Evolutionary conservation across 345 rosid genomes (phyloP).

Genomic region (Noccaea bulbosa): DNA sequence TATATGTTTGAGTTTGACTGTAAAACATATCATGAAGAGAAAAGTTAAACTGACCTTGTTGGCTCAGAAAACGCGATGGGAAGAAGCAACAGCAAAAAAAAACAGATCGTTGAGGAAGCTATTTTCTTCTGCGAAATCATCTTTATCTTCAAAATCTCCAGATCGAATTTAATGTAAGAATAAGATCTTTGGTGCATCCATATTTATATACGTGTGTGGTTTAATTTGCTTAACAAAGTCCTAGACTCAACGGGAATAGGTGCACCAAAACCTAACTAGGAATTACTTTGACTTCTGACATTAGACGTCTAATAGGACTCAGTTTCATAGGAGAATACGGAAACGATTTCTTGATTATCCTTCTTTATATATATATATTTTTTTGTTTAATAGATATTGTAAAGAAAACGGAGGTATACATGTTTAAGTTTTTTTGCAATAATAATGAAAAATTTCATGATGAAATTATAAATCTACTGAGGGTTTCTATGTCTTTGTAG

Average conservation of each 20-base stretch:
- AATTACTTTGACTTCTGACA: constrained; percentile 32
- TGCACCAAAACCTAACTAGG: constrained; percentile 41
- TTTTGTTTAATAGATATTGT: not conserved
- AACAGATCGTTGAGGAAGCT: constrained; percentile 21
- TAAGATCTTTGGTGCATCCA: constrained; percentile 1
- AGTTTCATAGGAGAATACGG: constrained; percentile 6
- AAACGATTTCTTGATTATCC: constrained; percentile 1
- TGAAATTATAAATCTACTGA: not conserved
- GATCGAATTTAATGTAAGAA: constrained; percentile 20
- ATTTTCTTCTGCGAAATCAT: constrained; percentile 26
- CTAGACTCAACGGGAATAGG: constrained; percentile 36
- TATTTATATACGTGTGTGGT: constrained; percentile 24
- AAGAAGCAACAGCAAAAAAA: constrained; percentile 34
- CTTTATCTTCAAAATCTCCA: constrained; percentile 9
- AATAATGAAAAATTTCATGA: not conserved
- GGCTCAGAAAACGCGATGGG: constrained; percentile 29
- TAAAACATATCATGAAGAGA: constrained; percentile 17
- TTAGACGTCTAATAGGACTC: constrained; percentile 29
- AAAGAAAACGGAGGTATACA: not conserved
- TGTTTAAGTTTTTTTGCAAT: not conserved
- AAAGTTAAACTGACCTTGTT: constrained; percentile 29
- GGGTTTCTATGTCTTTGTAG: not conserved
- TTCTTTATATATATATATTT: not conserved
- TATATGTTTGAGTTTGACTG: constrained; percentile 1
- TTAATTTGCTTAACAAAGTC: constrained; percentile 36